Evolutionary conservation across 1,284 basidiomycete species (phyloP).

Genomic region (Porogramme epimiltina): DNA sequence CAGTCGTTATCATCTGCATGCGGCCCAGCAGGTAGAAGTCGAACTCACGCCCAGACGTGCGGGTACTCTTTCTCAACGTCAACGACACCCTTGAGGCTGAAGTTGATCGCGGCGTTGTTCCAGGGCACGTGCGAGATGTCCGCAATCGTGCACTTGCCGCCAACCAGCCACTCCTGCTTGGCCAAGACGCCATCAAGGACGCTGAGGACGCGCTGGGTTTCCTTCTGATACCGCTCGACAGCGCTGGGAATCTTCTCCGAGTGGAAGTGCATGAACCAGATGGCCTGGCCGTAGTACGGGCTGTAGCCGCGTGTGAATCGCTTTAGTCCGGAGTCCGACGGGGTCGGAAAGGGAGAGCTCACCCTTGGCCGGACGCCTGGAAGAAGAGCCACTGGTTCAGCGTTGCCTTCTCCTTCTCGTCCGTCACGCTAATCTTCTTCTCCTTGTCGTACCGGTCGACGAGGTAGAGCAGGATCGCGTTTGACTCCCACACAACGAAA

Average conservation of each 20-base stretch:
- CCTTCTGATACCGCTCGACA: slow-evolving; percentile 18
- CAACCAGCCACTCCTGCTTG: slow-evolving; percentile 9
- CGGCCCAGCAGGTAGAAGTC: too few species aligned
- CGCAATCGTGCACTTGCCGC: background rate
- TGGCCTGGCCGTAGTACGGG: background rate
- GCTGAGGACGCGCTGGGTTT: slow-evolving; percentile 30
- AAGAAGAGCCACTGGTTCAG: slow-evolving; percentile 30
- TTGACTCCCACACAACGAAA: slow-evolving; percentile 49
- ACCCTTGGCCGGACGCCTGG: slow-evolving; percentile 31
- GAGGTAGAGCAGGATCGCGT: slow-evolving; percentile 33
- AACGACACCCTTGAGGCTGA: too few species aligned
- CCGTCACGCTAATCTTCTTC: slow-evolving; percentile 20
- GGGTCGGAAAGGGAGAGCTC: background rate
- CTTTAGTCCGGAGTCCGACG: slow-evolving; percentile 29
- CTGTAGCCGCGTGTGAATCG: slow-evolving; percentile 18
- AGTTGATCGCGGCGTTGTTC: background rate
- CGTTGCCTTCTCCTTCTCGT: slow-evolving; percentile 21
- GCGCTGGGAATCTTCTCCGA: background rate
- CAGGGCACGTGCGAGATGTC: background rate
- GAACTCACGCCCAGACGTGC: background rate
- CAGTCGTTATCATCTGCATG: too few species aligned
- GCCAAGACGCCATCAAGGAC: slow-evolving; percentile 30
- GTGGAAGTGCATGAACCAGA: background rate
- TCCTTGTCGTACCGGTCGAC: slow-evolving; percentile 21
- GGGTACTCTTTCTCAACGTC: too few species aligned